A percentile compares a stretch with the other conserved stretches of the same genome.
These are phyloP conservation scores for Fusarium tuaranense DNA, from an alignment of 2,329 filamentous ascomycete genomes.

Conservation along the genomic window DNA sequence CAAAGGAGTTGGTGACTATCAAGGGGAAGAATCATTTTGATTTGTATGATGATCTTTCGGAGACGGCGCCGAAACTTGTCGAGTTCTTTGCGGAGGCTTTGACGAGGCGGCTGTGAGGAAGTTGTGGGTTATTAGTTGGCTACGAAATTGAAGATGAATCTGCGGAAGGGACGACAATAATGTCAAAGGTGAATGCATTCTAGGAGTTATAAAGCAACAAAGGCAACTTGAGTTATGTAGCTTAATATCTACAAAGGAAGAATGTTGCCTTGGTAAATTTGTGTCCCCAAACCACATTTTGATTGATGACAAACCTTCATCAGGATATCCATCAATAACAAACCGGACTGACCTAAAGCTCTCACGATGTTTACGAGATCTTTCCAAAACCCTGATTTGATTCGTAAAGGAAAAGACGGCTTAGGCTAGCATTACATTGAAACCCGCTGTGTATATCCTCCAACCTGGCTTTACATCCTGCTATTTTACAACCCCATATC, in stretches of 20 bases:
- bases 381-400: neutral
- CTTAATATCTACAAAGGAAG: no score
- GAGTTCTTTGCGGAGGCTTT: neutral
- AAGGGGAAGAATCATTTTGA: conserved; percentile 1
- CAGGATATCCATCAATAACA: neutral
- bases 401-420: neutral
- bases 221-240: no score
- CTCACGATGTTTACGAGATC: neutral
- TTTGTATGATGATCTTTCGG: neutral
- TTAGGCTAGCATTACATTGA: neutral
- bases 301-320: neutral
- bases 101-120: neutral
- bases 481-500: neutral
- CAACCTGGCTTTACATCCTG: neutral
- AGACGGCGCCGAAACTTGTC: neutral
- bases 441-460: neutral
- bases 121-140: neutral
- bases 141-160: neutral
- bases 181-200: neutral
- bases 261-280: no score
- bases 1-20: neutral
- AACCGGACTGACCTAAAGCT: neutral
- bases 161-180: neutral
- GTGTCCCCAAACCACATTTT: no score
- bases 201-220: no score